Evolutionary conservation across 2,329 filamentous ascomycete genomes (phyloP), one percentile per base, ranked within the genome.

Genomic region (Ophioceras dolichostomum): DNA sequence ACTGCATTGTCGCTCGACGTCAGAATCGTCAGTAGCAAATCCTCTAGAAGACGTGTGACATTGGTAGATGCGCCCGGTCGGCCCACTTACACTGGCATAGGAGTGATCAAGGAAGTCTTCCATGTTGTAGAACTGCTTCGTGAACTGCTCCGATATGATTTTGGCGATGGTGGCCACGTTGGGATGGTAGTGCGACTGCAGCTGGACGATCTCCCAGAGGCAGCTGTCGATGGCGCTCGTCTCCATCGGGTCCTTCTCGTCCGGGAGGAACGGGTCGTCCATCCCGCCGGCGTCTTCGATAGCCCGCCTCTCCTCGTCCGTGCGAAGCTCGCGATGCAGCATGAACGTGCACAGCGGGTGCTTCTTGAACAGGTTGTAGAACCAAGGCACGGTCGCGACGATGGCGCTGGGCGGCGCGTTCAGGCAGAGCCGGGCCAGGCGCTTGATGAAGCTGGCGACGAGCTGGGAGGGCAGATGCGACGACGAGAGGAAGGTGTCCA

Each of bases 61-160:
- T n/a, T n/a, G n/a, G n/a, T n/a, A n/a, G n/a, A n/a, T n/a, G n/a
- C n/a, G n/a, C n/a, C n/a, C n/a, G n/a, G n/a, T n/a, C n/a, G n/a
- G n/a, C 16, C 4, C 31, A 71, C 73, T 69, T 70, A 81, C 79
- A 53, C 76, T 84, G 49, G 68, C 74, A 59, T 96, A 98, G 0
- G 85, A 89, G 56, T 96, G 87, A 53, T 98, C 91, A 34, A 96
- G 62, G 59, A 98, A 98, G 54, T 98, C 91, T 54, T 98, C 91
- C n/a, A 95, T 62, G 49, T 87, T 91, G 59, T 96, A 98, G 3
- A 81, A 73, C 47, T 87, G 79, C 62, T 98, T 98, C 3, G 91
- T 98, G 57, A 96, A 98, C 56, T 96, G 91, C 60, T 96, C 87
- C 3, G 84, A 84, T 40, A 98, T 77, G 45, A 98, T 94, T 59